Evolutionary conservation across 2,329 filamentous ascomycete species (phyloP), one percentile per base, ranked within the genome.

Genomic region (Penicillium sumatraense): DNA sequence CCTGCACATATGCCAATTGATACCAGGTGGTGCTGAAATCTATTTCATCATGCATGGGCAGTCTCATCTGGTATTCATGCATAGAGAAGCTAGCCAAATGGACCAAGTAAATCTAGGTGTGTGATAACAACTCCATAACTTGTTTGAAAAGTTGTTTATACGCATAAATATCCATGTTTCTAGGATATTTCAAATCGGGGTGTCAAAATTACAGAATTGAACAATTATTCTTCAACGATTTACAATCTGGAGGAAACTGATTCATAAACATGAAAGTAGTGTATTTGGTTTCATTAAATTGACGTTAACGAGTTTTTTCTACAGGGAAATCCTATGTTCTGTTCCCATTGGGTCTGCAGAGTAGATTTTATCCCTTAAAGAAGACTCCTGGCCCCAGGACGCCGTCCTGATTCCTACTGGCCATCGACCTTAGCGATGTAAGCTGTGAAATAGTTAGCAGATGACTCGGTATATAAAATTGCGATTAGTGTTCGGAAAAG

Each of bases 381-480:
- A 61, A 69, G 61, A 66, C 72, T 75, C 61, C 66, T 73, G 49
- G 65, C 58, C 58, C 65, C 63, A 58, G 62, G 56, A 53, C 56
- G 65, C 64, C 50, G 65, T 63, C 66, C 69, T 73, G 63, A 72
- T 74, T 73, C 67, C 67, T 75, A 77, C 66, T 70, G 66, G 75
- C 76, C 73, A 71, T 93, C 90, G 64, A 89, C 87, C 84, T 90
- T 90, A 79, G 89, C 83, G 72, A 93, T 85, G 84, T 92, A 89
- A 80, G 84, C 82, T 76, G 86, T 76, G 49, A 47, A 18, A 35
- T 9, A n/a, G 63, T 74, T 59, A 77, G 31, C 26, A 23, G 16
- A 3, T 27, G 23, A 21, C 46, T 38, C 8, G 35, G 8, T 3
- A 7, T 27, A 55, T 48, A 47, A 56, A 50, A 9, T n/a, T 35